Base-by-base conservation (phyloP, 352 stramenopile species). In the Phytophthora hybrid region DNA sequence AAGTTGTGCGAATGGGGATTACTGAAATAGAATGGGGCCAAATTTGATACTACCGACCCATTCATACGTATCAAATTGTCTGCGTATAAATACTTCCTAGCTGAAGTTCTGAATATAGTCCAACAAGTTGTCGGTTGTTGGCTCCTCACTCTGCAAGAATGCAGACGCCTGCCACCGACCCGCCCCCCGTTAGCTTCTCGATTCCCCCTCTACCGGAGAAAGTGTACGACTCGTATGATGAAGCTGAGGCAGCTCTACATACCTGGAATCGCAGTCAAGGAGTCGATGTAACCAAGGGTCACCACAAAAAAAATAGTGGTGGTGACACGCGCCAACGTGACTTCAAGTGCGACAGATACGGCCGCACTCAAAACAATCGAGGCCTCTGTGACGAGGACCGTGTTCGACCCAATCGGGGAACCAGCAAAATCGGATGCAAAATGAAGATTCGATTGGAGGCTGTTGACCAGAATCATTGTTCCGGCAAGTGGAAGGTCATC, bases 381-480 rank as follows among this genome's bases (percentile, higher is more conserved):
- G n/a, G 4, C 5, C 31, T 60, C 29, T 31, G 14, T 14, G 32
- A 60, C 19, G 55, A 60, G 16, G 29, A 60, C 14, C 3, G 32
- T 14, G 19, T 60, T 32, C 55, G 55, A 14, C 4, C 18, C 16
- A 23, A 60, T 5, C 16, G 55, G 4, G 47, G 19, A 10, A 49
- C 32, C 8, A 60, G 13, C 4, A 46, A 47, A 26, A 31, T 46
- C 49, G 55, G 32, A 2, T 54, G 57, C 9, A 4, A 4, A 1
- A 53, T 63, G 57, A 19, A 37, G 5, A 53, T 63, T 49, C 16
- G 19, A 3, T 19, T 63, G 19, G n/a, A 26, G 29, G 57, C 57
- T 8, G 39, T 63, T 34, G 23, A 63, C 4, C 11, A 13, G 9
- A 1, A 29, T 7, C 10, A 54, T 5, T 23, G 6, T 23, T 4